phyloP scores from a whole-genome alignment of 805 yeast species.

The Yamadazyma endophytica region DNA sequence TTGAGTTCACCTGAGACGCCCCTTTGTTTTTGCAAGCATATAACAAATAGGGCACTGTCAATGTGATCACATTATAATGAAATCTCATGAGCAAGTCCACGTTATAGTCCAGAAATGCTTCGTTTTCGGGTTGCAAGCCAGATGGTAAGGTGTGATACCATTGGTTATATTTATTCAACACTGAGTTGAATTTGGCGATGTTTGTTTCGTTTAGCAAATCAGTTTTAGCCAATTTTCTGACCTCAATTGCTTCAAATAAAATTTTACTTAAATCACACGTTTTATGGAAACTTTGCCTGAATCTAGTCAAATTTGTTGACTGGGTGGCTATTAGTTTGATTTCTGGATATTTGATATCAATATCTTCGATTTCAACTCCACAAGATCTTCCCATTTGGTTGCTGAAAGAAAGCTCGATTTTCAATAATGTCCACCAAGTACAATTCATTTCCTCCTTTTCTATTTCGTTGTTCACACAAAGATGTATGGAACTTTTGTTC shows the following conservation, averaged over 20 bases:
- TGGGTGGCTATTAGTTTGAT: neutral
- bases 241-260: neutral
- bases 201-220: neutral
- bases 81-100: slow-evolving; percentile 2
- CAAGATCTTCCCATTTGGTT: slow-evolving; percentile 8
- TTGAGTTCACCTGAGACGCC: neutral
- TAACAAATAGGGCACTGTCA: slow-evolving; percentile 5
- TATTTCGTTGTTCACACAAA: slow-evolving; percentile 1
- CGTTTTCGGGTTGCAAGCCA: neutral
- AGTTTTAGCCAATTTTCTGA: neutral
- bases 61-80: slow-evolving; percentile 4
- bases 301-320: no score
- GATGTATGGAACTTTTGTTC: slow-evolving; percentile 27
- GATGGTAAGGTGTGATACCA: neutral
- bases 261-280: neutral
- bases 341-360: slow-evolving; percentile 3
- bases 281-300: no score
- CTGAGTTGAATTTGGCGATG: neutral
- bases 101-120: neutral
- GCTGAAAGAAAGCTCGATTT: slow-evolving; percentile 24
- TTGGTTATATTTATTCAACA: neutral
- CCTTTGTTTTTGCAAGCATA: neutral
- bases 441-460: slow-evolving; percentile 32
- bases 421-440: slow-evolving; percentile 43
- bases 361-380: slow-evolving; percentile 3